Evolutionary conservation across 2,329 filamentous ascomycete genomes (phyloP).

Genomic region (Venturia effusa): DNA sequence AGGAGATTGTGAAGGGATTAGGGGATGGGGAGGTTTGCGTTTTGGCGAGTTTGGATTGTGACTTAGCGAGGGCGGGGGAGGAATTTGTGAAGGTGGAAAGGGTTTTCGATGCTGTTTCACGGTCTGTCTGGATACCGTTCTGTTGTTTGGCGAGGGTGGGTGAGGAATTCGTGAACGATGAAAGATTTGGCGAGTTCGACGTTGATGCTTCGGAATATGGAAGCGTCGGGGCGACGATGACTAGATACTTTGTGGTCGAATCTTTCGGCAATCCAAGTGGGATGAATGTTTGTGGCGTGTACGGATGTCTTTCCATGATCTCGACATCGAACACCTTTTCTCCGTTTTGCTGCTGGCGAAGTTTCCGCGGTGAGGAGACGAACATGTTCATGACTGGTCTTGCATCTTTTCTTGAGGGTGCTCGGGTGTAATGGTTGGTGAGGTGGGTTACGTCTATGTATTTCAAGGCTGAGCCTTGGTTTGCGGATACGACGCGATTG

Average conservation of each 20-base stretch:
- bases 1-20: neutral
- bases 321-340: constrained; percentile 49
- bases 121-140: constrained; percentile 20
- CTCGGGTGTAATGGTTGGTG: constrained; percentile 56
- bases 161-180: neutral
- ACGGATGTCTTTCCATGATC: constrained; percentile 85
- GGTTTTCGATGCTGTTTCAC: constrained; percentile 14
- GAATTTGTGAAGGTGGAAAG: constrained; percentile 29
- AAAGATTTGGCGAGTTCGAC: neutral
- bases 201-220: neutral
- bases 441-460: constrained; percentile 71
- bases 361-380: constrained; percentile 59
- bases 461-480: constrained; percentile 84
- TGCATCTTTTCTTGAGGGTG: constrained; percentile 47
- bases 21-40: neutral
- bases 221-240: constrained; percentile 72
- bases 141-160: neutral
- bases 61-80: constrained; percentile 37
- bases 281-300: constrained; percentile 85
- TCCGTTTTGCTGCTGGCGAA: constrained; percentile 62
- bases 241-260: constrained; percentile 55
- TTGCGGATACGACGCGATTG: constrained; percentile 43
- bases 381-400: constrained; percentile 77
- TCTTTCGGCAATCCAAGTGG: constrained; percentile 52
- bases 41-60: constrained; percentile 31